phyloP scores from a whole-genome alignment of 2,329 filamentous ascomycete species.

The Talaromyces piceae region DNA sequence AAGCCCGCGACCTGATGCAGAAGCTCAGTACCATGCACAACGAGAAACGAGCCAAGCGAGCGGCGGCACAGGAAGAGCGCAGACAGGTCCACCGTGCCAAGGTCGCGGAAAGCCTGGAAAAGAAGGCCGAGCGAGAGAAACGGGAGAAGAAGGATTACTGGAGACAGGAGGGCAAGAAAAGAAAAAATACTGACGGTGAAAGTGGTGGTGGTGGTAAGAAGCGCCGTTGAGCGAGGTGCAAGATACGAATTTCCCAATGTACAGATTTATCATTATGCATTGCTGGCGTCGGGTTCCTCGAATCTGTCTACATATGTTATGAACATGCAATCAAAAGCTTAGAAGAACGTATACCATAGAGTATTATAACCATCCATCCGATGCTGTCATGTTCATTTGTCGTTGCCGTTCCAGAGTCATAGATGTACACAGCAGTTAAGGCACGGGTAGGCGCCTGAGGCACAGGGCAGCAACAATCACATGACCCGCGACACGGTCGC shows the following conservation, averaged over 20 bases:
- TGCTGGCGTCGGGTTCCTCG: constrained; percentile 4
- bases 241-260: background rate
- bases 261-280: constrained; percentile 6
- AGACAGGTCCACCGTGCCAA: constrained; percentile 73
- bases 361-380: no score
- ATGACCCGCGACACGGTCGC: constrained; percentile 10
- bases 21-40: constrained; percentile 86
- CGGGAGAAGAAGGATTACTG: constrained; percentile 88
- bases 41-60: constrained; percentile 78
- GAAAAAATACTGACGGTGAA: constrained; percentile 50
- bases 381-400: no score
- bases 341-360: background rate
- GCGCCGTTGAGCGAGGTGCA: constrained; percentile 26
- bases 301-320: background rate
- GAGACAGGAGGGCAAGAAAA: constrained; percentile 79
- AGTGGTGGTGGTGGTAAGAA: constrained; percentile 45
- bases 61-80: constrained; percentile 81
- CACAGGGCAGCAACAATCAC: constrained; percentile 4
- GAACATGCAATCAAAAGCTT: constrained; percentile 8
- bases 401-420: no score
- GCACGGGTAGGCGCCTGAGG: background rate
- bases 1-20: constrained; percentile 80
- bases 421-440: no score
- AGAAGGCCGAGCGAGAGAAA: constrained; percentile 80
- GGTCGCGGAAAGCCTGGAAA: constrained; percentile 74